Percentiles rank a stretch among this genome's conserved stretches.
phyloP scores from a whole-genome alignment of 345 rosid genomes.

The Populus davidiana region DNA sequence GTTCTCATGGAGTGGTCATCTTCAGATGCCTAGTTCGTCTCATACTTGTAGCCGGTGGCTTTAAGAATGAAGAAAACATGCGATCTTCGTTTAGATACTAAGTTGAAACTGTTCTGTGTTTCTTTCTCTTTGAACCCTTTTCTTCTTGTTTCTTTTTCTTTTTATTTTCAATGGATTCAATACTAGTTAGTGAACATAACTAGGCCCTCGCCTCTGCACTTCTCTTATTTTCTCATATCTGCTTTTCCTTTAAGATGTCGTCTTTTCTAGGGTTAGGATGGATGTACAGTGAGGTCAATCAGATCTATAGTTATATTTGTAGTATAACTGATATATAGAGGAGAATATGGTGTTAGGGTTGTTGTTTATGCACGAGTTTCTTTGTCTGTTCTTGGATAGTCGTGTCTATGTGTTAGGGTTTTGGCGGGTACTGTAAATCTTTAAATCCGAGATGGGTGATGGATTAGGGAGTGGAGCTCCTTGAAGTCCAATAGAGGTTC shows the following conservation, averaged over 20 bases:
- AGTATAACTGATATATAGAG: not conserved
- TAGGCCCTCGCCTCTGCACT: not conserved
- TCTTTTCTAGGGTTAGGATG: not conserved
- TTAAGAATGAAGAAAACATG: too few relatives aligned
- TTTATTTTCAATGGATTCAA: not conserved
- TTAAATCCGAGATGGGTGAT: not conserved
- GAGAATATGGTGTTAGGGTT: not conserved
- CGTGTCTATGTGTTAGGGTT: not conserved
- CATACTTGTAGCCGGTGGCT: too few relatives aligned
- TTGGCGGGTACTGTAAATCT: too few relatives aligned
- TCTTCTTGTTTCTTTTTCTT: not conserved
- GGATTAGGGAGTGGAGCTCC: slow-evolving; percentile 64
- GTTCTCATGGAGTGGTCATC: not conserved
- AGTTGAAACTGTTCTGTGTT: too few relatives aligned
- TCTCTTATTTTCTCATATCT: not conserved
- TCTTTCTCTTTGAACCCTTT: not conserved
- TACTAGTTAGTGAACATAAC: not conserved
- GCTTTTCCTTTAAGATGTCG: not conserved
- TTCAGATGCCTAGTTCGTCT: too few relatives aligned
- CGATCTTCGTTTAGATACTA: not conserved
- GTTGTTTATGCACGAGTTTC: not conserved
- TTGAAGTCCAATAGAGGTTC: slow-evolving; percentile 80
- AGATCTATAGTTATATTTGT: not conserved
- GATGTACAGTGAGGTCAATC: not conserved
- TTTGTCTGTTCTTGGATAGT: too few relatives aligned